Base-by-base conservation (phyloP, 345 rosid species). In the Populus nigra region DNA sequence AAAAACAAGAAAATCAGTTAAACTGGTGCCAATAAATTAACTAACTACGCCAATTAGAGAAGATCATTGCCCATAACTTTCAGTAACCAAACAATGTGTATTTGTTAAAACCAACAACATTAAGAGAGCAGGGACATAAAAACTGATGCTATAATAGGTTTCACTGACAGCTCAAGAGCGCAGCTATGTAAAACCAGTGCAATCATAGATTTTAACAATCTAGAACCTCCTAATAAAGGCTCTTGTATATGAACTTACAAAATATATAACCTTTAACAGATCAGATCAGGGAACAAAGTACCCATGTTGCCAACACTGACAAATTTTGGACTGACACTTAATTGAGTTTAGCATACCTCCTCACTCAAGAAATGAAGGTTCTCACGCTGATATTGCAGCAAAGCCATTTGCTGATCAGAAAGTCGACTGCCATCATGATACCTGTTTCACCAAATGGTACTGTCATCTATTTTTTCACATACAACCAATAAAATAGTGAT, bases 351-450 rank as follows among this genome's bases (percentile, higher is more conserved):
- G 68, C 39, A 20, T 85, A 91, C 99, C 99, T 94, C 98, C 85
- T 95, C 96, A 22, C 97, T 93, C 79, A 95, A 82, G 79, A 95
- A 95, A 84, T 93, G 97, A 69, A 95, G 98, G 84, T 95, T 95
- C 79, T 95, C 99, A 27, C 99, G 98, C 76, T 95, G 98, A 83
- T 95, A 95, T 77, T 93, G 99, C 85, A 95, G 82, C 87, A 95
- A 83, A 76, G 98, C 98, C 91, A 89, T 95, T 80, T 95, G 98
- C 86, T 95, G 98, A 83, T 95, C 99, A 74, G 97, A 95, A 72
- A 95, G 94, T 33, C 98, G 89, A 67, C 95, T 93, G 49, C 94
- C 95, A 75, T 92, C 94, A 43, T 92, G 88, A 85, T 95, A 95
- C 83, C 99, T 93, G 69, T 81, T 68, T 72, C 78, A 85, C 55